A percentile compares a stretch with the other conserved stretches of the same genome.
Conservation (phyloP, 257 asterid species). For the Rhazya stricta region DNA sequence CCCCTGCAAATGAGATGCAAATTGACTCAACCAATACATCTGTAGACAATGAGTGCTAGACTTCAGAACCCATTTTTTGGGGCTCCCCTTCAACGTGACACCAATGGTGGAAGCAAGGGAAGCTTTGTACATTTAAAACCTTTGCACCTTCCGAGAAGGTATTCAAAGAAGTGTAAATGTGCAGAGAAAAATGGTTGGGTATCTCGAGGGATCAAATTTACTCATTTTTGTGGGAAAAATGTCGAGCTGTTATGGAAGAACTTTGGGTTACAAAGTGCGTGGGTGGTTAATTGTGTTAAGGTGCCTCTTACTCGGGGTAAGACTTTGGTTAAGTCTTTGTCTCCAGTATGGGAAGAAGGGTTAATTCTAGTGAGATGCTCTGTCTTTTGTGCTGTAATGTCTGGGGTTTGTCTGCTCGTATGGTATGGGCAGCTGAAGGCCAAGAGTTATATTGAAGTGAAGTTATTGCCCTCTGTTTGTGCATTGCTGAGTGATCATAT, state of each 20-base stretch:
- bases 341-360: constrained; percentile 87
- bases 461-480: constrained; percentile 79
- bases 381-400: constrained; percentile 66
- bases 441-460: constrained; percentile 64
- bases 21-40: constrained; percentile 17
- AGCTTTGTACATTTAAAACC: constrained; percentile 27
- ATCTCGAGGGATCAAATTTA: constrained; percentile 54
- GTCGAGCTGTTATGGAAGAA: constrained; percentile 64
- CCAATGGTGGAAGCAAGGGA: constrained; percentile 31
- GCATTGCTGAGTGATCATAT: constrained; percentile 55
- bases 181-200: constrained; percentile 65
- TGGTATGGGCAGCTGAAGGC: constrained; percentile 86
- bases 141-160: constrained; percentile 33
- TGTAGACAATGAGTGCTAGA: constrained; percentile 47
- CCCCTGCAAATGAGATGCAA: constrained; percentile 56
- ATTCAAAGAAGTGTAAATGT: constrained; percentile 42
- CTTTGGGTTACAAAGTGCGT: constrained; percentile 48
- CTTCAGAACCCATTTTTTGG: constrained; percentile 60
- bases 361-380: constrained; percentile 78
- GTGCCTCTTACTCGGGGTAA: constrained; percentile 61
- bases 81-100: constrained; percentile 46
- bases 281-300: constrained; percentile 59
- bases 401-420: constrained; percentile 73
- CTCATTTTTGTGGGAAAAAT: constrained; percentile 57
- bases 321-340: constrained; percentile 55